Percentiles rank a stretch among this genome's conserved stretches.
These are phyloP conservation scores for Croton laevigatus DNA, from an alignment of 441 rosid genomes.

Conservation along the genomic window DNA sequence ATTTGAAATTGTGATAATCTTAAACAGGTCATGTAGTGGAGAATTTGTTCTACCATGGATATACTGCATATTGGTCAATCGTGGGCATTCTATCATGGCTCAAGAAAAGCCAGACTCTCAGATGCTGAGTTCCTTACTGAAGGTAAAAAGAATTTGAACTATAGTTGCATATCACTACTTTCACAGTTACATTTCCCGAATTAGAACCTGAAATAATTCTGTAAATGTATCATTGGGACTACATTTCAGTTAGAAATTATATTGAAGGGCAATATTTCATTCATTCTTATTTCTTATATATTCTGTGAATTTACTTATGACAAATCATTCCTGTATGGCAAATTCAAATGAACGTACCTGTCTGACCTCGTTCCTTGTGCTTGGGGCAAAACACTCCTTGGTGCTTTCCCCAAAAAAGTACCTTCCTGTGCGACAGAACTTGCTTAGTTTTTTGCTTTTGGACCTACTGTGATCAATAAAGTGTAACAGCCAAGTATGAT, in stretches of 20 bases:
- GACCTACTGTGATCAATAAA: neutral
- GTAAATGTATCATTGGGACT: neutral
- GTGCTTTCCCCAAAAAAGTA: neutral
- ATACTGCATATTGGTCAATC: constrained; percentile 67
- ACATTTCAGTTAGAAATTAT: neutral
- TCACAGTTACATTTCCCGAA: neutral
- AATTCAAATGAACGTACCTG: neutral
- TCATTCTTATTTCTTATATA: neutral
- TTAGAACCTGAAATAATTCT: neutral
- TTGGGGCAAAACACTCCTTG: neutral
- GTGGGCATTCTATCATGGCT: constrained; percentile 50
- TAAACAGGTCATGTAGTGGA: constrained; percentile 59
- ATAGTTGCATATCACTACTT: constrained; percentile 1
- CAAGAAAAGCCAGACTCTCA: constrained; percentile 41
- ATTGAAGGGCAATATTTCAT: neutral
- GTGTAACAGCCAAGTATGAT: neutral
- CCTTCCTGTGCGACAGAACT: neutral
- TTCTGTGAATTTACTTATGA: neutral
- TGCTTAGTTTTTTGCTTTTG: neutral
- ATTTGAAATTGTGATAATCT: constrained; percentile 16
- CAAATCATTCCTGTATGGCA: neutral
- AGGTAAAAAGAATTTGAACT: constrained; percentile 41
- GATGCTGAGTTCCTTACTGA: constrained; percentile 51
- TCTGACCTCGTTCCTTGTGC: neutral
- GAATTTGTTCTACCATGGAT: constrained; percentile 73